These are phyloP conservation scores for Albophoma yamanashiensis DNA, from an alignment of 2,329 filamentous ascomycete genomes.

Conservation along the genomic window DNA sequence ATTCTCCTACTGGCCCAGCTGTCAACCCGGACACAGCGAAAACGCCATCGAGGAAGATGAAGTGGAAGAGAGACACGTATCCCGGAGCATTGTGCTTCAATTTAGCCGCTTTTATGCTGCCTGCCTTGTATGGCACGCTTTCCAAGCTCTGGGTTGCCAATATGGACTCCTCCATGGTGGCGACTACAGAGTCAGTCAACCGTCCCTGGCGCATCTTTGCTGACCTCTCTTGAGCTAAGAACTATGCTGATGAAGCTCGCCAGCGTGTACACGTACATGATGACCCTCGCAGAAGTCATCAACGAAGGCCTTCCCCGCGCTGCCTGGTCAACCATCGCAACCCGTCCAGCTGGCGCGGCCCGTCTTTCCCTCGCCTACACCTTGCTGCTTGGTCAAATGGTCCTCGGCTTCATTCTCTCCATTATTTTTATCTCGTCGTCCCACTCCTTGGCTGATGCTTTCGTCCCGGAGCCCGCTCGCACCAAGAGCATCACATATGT, in stretches of 20 bases:
- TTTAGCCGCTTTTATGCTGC: conserved; percentile 49
- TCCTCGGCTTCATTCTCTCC: conserved; percentile 49
- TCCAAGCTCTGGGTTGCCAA: conserved; percentile 61
- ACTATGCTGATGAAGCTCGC: neutral
- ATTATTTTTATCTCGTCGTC: conserved; percentile 46
- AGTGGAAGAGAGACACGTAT: conserved; percentile 26
- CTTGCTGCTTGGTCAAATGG: conserved; percentile 47
- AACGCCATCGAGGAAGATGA: neutral
- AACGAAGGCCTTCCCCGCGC: conserved; percentile 64
- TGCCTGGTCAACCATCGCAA: conserved; percentile 59
- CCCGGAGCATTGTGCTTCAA: conserved; percentile 52
- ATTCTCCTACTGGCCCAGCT: neutral
- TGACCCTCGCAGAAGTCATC: conserved; percentile 54
- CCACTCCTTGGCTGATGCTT: conserved; percentile 38
- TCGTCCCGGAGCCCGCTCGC: conserved; percentile 51
- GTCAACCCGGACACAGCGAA: neutral
- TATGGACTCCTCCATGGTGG: conserved; percentile 44
- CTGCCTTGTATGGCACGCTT: conserved; percentile 56
- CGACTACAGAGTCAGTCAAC: conserved; percentile 17
- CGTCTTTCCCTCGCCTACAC: conserved; percentile 53
- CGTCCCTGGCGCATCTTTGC: conserved; percentile 24
- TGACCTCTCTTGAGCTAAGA: conserved; percentile 21
- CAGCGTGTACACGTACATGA: conserved; percentile 55
- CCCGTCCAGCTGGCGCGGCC: conserved; percentile 37
- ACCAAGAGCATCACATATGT: conserved; percentile 51